Base-by-base conservation (phyloP, 2,329 filamentous ascomycete species). In the Alternaria sp. region DNA sequence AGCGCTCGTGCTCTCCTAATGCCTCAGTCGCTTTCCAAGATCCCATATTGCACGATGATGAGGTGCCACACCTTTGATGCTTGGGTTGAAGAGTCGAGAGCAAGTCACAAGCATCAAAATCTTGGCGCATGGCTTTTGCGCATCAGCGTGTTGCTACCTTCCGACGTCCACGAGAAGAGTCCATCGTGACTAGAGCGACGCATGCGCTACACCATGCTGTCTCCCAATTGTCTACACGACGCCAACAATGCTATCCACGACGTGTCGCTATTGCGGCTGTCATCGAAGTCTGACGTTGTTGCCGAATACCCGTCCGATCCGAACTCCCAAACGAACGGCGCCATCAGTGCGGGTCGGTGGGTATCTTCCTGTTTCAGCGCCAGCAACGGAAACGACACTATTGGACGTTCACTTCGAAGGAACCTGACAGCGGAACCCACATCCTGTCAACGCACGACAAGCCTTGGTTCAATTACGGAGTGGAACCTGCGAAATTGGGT, bases 351-450 rank as follows among this genome's bases (percentile, higher is more conserved):
- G 57, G 57, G 57, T 60, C 47, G 36, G 57, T 60, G 54, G 59
- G 59, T 61, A 61, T 49, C 15, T 6, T 25, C 19, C 51, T 49
- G 59, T 61, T 47, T 61, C 54, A 46, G 47, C 17, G 50, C 49
- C 54, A 47, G 26, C 5, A 51, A 57, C 30, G 26, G 55, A 61
- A 52, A 45, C 8, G 17, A 45, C 40, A 47, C 59, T 21, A 61
- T 61, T 61, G 54, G 54, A 26, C 28, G 19, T 46, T 52, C n/a
- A n/a, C 23, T 13, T 46, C 36, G 21, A 52, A 52, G 46, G 54
- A 58, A 61, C 54, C n/a, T 58, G 54, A 61, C 54, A 58, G 54
- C 54, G 40, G 59, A 50, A 40, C n/a, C 54, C 54, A 51, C 46
- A 52, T 32, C 40, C 28, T 61, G 46, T 51, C 36, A 58, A 47